Percentiles rank a stretch among this genome's conserved stretches.
These are phyloP conservation scores for Lentinula sp. DNA, from an alignment of 768 basidiomycete species.

Conservation along the genomic window DNA sequence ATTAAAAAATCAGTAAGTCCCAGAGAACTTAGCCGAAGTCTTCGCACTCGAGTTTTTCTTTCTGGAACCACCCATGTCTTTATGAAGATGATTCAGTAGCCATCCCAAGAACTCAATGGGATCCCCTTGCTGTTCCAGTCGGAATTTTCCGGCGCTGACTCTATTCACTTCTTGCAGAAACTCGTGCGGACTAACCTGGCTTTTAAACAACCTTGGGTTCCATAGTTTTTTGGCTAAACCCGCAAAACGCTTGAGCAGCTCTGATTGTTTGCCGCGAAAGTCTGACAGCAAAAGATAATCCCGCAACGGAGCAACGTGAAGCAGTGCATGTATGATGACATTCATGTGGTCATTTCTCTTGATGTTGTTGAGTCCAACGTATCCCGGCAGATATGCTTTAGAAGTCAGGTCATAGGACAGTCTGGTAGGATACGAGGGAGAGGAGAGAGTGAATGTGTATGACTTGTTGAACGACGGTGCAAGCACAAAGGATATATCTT, in stretches of 20 bases:
- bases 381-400: conserved; percentile 85
- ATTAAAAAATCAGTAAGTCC: conserved; percentile 10
- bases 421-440: conserved; percentile 53
- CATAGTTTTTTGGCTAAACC: conserved; percentile 88
- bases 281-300: conserved; percentile 79
- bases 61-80: conserved; percentile 91
- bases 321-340: conserved; percentile 88
- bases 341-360: conserved; percentile 97
- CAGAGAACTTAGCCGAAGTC: conserved; percentile 11
- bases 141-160: conserved; percentile 85
- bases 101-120: conserved; percentile 95
- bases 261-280: conserved; percentile 70
- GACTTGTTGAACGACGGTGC: conserved; percentile 75
- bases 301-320: conserved; percentile 87
- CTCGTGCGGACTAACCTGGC: conserved; percentile 98
- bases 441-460: conserved; percentile 49
- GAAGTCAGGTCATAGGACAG: conserved; percentile 81
- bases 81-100: conserved; percentile 90
- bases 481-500: conserved; percentile 90
- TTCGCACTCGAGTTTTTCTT: conserved; percentile 83
- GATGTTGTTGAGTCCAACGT: conserved; percentile 96
- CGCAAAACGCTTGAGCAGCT: conserved; percentile 85
- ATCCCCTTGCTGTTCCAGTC: conserved; percentile 91
- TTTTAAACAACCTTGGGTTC: conserved; percentile 96
- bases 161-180: conserved; percentile 95